Evolutionary conservation across 768 basidiomycete genomes (phyloP).

Genomic region (Pholiota microspora): DNA sequence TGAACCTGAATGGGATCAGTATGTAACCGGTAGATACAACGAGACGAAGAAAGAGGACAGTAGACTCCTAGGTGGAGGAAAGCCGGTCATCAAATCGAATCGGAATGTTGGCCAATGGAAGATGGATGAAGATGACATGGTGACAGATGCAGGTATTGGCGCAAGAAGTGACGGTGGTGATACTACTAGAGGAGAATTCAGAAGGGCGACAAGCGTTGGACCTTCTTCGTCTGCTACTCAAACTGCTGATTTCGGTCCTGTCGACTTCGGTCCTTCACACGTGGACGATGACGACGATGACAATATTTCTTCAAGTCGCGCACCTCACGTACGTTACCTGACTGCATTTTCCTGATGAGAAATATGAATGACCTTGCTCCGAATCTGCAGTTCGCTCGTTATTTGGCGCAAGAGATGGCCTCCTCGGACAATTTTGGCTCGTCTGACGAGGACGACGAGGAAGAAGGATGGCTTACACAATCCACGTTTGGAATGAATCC

Average conservation of each 20-base stretch:
- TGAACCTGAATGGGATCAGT: conserved; percentile 83
- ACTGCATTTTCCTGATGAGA: conserved; percentile 5
- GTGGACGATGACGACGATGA: conserved; percentile 42
- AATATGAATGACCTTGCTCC: neutral
- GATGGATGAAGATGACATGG: conserved; percentile 63
- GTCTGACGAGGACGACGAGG: conserved; percentile 75
- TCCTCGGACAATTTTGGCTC: conserved; percentile 56
- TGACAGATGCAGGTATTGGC: conserved; percentile 14
- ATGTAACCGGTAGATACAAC: conserved; percentile 79
- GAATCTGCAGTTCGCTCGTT: conserved; percentile 73
- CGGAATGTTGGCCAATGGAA: conserved; percentile 49
- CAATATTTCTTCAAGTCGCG: conserved; percentile 42
- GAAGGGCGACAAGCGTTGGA: conserved; percentile 40
- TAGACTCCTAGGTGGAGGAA: conserved; percentile 82
- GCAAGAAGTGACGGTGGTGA: conserved; percentile 12
- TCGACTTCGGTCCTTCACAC: conserved; percentile 43
- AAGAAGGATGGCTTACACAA: conserved; percentile 77
- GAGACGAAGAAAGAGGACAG: conserved; percentile 86
- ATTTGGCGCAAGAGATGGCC: conserved; percentile 73
- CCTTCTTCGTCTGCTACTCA: conserved; percentile 41
- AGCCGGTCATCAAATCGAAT: conserved; percentile 53
- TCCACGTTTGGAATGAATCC: conserved; percentile 66
- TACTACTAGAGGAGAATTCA: conserved; percentile 53
- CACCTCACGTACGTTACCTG: conserved; percentile 38
- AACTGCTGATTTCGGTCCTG: conserved; percentile 66